phyloP scores from a whole-genome alignment of 352 stramenopile genomes.

The Thalassiosira ordinaria region DNA sequence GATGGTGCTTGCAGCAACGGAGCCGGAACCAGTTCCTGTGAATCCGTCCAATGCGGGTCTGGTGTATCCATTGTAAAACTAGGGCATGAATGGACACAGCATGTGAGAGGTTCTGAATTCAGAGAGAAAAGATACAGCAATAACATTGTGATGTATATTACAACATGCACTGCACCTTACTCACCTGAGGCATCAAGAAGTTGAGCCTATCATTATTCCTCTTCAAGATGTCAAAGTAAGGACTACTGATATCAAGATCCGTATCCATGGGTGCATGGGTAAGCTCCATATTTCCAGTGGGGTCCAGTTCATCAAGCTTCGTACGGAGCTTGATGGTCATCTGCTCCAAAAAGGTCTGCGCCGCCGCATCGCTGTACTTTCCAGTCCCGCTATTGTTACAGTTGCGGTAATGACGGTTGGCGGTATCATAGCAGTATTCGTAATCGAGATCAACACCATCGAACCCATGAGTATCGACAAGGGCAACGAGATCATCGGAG shows the following conservation, averaged over 20 bases:
- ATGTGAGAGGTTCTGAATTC: too few species aligned
- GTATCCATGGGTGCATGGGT: conserved; percentile 78
- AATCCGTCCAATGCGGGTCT: conserved; percentile 41
- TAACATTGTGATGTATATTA: conserved; percentile 38
- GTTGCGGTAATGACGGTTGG: conserved; percentile 23
- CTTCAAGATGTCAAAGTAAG: conserved; percentile 53
- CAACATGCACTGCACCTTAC: conserved; percentile 33
- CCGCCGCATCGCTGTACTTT: conserved; percentile 59
- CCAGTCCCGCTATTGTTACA: conserved; percentile 46
- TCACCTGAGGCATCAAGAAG: conserved; percentile 29
- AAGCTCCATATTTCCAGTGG: conserved; percentile 36
- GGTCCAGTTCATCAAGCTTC: conserved; percentile 58
- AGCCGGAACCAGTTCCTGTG: conserved; percentile 23
- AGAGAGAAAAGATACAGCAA: conserved; percentile 49
- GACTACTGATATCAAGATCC: conserved; percentile 37
- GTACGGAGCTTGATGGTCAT: conserved; percentile 60
- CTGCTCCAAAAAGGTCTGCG: conserved; percentile 62
- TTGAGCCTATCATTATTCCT: background rate
- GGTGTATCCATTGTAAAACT: conserved; percentile 78
- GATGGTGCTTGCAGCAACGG: conserved; percentile 21
- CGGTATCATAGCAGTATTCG: conserved; percentile 75
- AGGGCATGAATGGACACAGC: too few species aligned
- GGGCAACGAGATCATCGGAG: conserved; percentile 48
- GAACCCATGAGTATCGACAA: conserved; percentile 60
- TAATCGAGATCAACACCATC: conserved; percentile 81